Evolutionary conservation across 768 basidiomycete species (phyloP), one percentile per base, ranked within the genome.

Genomic region (Xanthoconium purpureum): DNA sequence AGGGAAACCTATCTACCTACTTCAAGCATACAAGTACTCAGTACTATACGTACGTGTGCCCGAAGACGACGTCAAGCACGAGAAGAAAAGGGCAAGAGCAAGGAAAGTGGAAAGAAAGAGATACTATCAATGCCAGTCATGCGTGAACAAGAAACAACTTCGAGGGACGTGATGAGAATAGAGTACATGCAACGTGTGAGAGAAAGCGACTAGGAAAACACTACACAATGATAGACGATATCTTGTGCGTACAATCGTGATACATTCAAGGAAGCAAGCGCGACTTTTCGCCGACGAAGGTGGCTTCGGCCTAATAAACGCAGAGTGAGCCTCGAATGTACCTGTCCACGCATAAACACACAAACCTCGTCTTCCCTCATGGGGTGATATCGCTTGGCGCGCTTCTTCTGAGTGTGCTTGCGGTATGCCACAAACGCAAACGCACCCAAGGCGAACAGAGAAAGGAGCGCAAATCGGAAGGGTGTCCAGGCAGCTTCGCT

Each of bases 271-370:
- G 58, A 36, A 71, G 57, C 44, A 68, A 47, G 24, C 54, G 58
- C 14, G 66, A 57, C 58, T 71, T 71, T 55, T 71, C 69, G 18
- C 56, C 56, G 47, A 56, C 44, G n/a, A 64, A 62, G 0, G 30
- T 5, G 18, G 17, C 57, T 20, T 55, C 48, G 5, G 30, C 42
- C 57, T 59, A 39, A 4, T 35, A 33, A 30, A 29, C 5, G 24
- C 15, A 13, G n/a, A 8, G 33, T 58, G n/a, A 54, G 50, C 33
- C 44, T n/a, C 6, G 9, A 11, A 46, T 10, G 4, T 17, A 33
- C 15, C 4, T 32, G 7, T 15, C 35, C 20, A 39, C 5, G 5
- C 13, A 24, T 17, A 3, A 14, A 42, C 15, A 50, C 46, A 28
- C 46, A 29, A 46, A 68, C 66, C 58, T 59, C 60, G 20, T 54